Conservation (phyloP, 768 basidiomycete species). For the Lactifluus hygrophoroides region DNA sequence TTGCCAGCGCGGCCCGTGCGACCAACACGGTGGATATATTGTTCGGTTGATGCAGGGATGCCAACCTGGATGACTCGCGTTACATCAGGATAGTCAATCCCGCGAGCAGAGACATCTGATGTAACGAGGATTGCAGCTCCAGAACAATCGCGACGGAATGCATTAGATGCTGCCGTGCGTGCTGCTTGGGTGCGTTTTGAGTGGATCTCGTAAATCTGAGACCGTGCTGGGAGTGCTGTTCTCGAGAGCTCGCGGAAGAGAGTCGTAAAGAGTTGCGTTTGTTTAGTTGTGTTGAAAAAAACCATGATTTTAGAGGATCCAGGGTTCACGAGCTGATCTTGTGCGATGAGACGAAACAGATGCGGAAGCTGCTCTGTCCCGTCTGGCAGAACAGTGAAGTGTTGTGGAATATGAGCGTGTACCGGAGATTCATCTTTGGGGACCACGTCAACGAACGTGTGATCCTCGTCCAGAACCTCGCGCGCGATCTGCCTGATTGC, state of each 20-base stretch:
- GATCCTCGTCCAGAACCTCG: constrained; percentile 46
- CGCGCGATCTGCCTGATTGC: constrained; percentile 65
- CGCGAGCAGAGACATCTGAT: constrained; percentile 84
- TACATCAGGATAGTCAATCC: constrained; percentile 83
- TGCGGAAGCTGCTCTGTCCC: constrained; percentile 70
- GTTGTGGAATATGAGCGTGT: constrained; percentile 72
- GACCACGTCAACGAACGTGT: constrained; percentile 69
- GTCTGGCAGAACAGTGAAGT: constrained; percentile 62
- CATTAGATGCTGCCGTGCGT: constrained; percentile 48
- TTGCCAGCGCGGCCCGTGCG: constrained; percentile 67
- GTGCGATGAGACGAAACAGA: constrained; percentile 67
- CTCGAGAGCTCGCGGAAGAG: constrained; percentile 45
- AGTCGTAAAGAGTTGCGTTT: constrained; percentile 66
- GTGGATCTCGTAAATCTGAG: constrained; percentile 72
- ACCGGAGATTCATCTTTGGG: constrained; percentile 52
- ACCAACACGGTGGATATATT: constrained; percentile 82
- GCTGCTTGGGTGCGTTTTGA: constrained; percentile 56
- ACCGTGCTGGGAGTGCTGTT: constrained; percentile 44
- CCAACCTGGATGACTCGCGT: constrained; percentile 91
- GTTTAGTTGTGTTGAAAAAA: constrained; percentile 79
- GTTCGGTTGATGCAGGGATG: constrained; percentile 55
- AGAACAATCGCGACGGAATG: constrained; percentile 47
- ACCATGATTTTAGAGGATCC: constrained; percentile 66
- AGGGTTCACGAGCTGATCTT: constrained; percentile 75
- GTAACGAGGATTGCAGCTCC: constrained; percentile 63